Base-by-base conservation (phyloP, 169 alveolate genomes). In the Cryptosporidium baileyi region DNA sequence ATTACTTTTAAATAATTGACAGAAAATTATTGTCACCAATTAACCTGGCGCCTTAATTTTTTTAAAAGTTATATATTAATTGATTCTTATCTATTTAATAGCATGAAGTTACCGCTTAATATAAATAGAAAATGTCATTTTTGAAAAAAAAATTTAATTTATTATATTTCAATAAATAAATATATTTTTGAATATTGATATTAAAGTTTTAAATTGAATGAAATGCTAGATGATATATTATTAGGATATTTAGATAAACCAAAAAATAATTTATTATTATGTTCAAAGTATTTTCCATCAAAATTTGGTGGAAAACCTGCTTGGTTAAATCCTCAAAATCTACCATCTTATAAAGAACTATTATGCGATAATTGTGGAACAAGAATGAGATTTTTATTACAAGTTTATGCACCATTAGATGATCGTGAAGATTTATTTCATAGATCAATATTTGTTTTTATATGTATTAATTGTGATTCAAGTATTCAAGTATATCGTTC, bases 231-330 rank as follows among this genome's bases (percentile, higher is more conserved):
- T 36, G 85, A 74, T 32, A n/a, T 57, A 32, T 54, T 74, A n/a
- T 41, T 74, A n/a, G 85, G 85, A 22, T 74, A 54, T 34, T 43
- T 74, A 28, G 85, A 74, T 15, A 59, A 74, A 15, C 67, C 85
- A 24, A 19, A 59, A 22, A 74, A 30, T 19, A 22, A 26, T 19
- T 1, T 17, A 22, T 30, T 57, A 13, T 36, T 74, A 38, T 34
- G 44, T 57, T 41, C 74, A 26, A 24, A 34, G 52, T 61, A 41
- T 51, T 89, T 89, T 57, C 92, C 92, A 2, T 89, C 92, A 47
- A 89, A 89, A 26, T 80, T 81, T 9, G 92, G 92, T 22, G 92
- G 92, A 11, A 59, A 36, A 38, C 92, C 92, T 4, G 89, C 81
- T 17, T 89, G 92, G 92, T 85, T 60, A 19, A 80, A 88, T 65